Evolutionary conservation across 2,329 filamentous ascomycete genomes (phyloP), one percentile per base, ranked within the genome.

Genomic region (Alternaria dauci): DNA sequence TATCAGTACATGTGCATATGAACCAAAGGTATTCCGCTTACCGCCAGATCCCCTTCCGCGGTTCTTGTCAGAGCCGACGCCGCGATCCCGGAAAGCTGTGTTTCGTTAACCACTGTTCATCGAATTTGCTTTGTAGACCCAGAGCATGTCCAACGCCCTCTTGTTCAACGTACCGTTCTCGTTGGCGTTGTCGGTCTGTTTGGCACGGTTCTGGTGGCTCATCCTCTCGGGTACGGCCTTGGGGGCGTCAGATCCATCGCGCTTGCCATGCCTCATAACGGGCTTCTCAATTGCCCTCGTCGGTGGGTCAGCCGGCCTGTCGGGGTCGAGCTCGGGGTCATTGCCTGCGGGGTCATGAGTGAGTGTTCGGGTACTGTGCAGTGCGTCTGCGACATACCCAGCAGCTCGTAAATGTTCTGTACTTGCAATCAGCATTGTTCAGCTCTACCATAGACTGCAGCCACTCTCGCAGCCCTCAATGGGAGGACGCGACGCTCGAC

Each of bases 331-430:
- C 79, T 90, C 88, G 71, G 86, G 87, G 79, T 90, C 88, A 81
- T 90, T 90, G 81, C 88, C 88, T 89, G 79, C 70, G 66, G 64
- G 69, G 69, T 72, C 50, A 52, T 73, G 66, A 72, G 70, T 58
- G 54, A 50, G 26, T 62, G 61, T 62, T 69, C 50, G 46, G 59
- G 50, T 51, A 59, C 46, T 47, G 30, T 46, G 48, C 34, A 53
- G 25, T 54, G 52, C 42, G 57, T 57, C 53, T 34, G 54, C 39
- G 51, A 71, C 78, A 71, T 96, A 98, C 95, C 94, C 88, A 99
- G 93, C 86, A 96, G 90, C 88, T 95, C 94, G 88, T 92, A 98
- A 79, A 92, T 90, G 88, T 99, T 99, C 95, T 98, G 71, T 51
- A 58, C 63, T 55, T 48, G 48, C 63, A 62, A 72, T 85, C 72